Evolutionary conservation across 768 basidiomycete species (phyloP).

Genomic region (Mycena leptocephala): DNA sequence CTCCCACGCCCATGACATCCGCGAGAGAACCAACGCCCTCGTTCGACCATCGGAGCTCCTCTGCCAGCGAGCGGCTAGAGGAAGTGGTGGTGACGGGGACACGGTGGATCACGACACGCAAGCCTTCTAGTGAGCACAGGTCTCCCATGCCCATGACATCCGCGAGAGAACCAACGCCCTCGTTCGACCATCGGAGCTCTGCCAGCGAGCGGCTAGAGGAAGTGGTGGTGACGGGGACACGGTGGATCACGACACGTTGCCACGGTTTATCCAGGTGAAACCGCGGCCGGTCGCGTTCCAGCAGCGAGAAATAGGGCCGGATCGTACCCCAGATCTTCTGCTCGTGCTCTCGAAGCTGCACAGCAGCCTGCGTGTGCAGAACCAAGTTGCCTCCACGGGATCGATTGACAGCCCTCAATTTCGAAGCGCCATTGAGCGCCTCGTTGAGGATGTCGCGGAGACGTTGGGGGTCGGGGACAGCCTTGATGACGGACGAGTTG

Average conservation of each 20-base stretch:
- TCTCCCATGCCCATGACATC: conserved; percentile 6
- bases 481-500: conserved; percentile 7
- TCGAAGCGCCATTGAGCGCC: no score
- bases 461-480: background rate
- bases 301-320: background rate
- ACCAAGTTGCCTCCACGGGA: conserved; percentile 15
- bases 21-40: background rate
- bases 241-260: conserved; percentile 10
- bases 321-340: conserved; percentile 3
- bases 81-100: no score
- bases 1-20: conserved; percentile 1
- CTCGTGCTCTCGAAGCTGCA: no score
- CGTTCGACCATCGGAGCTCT: conserved; percentile 15
- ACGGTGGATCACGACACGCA: no score
- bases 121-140: background rate
- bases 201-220: background rate
- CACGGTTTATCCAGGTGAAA: background rate
- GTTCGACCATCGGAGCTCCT: conserved; percentile 17
- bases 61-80: background rate
- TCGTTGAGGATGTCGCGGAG: background rate
- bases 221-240: background rate
- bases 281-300: background rate
- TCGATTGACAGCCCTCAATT: conserved; percentile 1
- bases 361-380: background rate
- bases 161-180: background rate